Evolutionary conservation across 129 eudicot species (phyloP), one percentile per base, ranked within the genome.

Genomic region (Flaveria ramosissima): DNA sequence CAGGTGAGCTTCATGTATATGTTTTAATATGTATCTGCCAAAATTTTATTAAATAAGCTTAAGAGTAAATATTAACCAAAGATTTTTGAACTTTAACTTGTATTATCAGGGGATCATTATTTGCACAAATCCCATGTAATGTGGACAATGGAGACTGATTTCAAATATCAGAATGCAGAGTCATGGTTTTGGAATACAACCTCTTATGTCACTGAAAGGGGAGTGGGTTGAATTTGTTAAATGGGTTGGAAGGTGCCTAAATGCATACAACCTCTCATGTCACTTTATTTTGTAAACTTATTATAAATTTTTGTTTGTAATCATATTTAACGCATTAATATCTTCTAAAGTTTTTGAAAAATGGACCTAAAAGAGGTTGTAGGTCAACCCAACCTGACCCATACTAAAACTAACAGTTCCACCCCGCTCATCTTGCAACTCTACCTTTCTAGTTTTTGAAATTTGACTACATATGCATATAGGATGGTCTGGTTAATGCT

Each of bases 401-500:
- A 32, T 32, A 3, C 39, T 4, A 32, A 32, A 32, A 32, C 39
- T 32, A 32, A 32, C 39, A 11, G 10, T 3, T 17, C 39, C 8
- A n/a, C 39, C 51, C 50, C 10, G 13, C 56, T 30, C 56, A 45
- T 21, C 21, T 43, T 68, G 17, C 4, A 42, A 6, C 3, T 4
- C n/a, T 20, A 48, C 26, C 21, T 7, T 17, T 64, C n/a, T 24
- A 10, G 36, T n/a, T 46, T 69, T 59, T 73, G 50, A 61, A 32
- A 4, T 32, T 5, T 32, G 39, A 32, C 66, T 75, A 8, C 51
- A n/a, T 51, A 27, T 71, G 52, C 46, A 36, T 80, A 66, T 77
- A 95, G 99, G 99, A 95, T 89, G 96, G 97, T 7, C 96, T 96
- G 69, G 96, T 95, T 75, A 91, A 95, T 88, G 97, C 92, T 75